Evolutionary conservation across 768 basidiomycete genomes (phyloP).

Genomic region (Chlorophyllum brunneum): DNA sequence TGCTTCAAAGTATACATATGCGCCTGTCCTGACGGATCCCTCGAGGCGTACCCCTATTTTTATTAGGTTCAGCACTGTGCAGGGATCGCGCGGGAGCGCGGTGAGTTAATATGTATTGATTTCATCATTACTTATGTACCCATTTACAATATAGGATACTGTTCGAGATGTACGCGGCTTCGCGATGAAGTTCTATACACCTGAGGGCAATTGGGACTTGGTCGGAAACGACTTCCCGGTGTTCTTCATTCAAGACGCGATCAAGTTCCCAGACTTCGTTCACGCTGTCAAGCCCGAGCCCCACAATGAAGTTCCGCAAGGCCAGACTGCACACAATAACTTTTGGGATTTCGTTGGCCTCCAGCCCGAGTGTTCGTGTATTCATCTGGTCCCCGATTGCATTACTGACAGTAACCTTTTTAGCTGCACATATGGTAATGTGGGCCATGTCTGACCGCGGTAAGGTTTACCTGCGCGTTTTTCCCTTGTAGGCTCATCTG

Average conservation of each 20-base stretch:
- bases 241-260: slow-evolving; percentile 77
- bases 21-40: slow-evolving; percentile 69
- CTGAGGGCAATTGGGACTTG: slow-evolving; percentile 85
- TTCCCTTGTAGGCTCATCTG: not conserved
- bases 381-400: not conserved
- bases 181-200: slow-evolving; percentile 78
- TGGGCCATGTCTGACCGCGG: slow-evolving; percentile 84
- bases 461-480: slow-evolving; percentile 7
- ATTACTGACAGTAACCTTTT: slow-evolving; percentile 14
- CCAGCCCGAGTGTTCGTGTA: slow-evolving; percentile 53
- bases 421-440: slow-evolving; percentile 71
- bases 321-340: slow-evolving; percentile 74
- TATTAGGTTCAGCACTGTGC: slow-evolving; percentile 83
- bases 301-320: slow-evolving; percentile 73
- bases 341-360: slow-evolving; percentile 84
- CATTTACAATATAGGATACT: slow-evolving; percentile 48
- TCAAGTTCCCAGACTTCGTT: slow-evolving; percentile 84
- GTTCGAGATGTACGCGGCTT: slow-evolving; percentile 88
- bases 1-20: slow-evolving; percentile 68
- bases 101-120: slow-evolving; percentile 36
- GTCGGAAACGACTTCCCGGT: slow-evolving; percentile 84
- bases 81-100: slow-evolving; percentile 77
- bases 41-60: slow-evolving; percentile 73
- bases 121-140: not conserved
- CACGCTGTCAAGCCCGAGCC: slow-evolving; percentile 88